Evolutionary conservation across 306 rosid species (phyloP).

Genomic region (Vigna trinervia): DNA sequence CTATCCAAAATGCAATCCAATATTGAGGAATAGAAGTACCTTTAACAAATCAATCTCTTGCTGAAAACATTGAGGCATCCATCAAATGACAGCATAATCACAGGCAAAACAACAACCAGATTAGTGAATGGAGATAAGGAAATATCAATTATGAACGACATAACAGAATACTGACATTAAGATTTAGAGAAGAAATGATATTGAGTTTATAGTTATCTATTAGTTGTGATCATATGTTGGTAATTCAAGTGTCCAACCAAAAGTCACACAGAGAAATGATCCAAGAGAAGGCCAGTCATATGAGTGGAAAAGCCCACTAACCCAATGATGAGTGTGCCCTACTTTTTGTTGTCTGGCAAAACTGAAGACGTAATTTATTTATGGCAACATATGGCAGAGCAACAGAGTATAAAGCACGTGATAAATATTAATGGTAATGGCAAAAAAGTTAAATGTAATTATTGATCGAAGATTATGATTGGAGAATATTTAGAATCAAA

Average conservation of each 20-base stretch:
- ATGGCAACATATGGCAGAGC: background rate
- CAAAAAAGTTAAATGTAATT: too few species aligned
- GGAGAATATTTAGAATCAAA: too few species aligned
- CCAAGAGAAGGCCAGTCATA: constrained; percentile 13
- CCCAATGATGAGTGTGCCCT: constrained; percentile 3
- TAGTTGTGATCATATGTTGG: constrained; percentile 13
- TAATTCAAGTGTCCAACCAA: constrained; percentile 19
- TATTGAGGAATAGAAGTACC: constrained; percentile 60
- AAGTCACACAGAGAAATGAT: constrained; percentile 4
- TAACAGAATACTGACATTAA: constrained; percentile 31
- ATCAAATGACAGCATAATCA: constrained; percentile 46
- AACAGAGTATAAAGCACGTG: background rate
- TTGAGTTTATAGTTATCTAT: constrained; percentile 20
- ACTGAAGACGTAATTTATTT: background rate
- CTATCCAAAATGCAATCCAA: constrained; percentile 29
- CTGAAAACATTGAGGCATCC: constrained; percentile 59
- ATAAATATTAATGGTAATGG: too few species aligned
- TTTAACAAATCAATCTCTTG: constrained; percentile 98
- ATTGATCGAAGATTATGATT: too few species aligned
- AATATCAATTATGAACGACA: constrained; percentile 34
- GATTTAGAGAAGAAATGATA: background rate
- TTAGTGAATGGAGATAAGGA: constrained; percentile 50
- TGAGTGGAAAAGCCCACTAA: background rate
- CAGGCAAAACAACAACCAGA: constrained; percentile 47
- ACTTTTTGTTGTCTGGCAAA: background rate